phyloP scores from a whole-genome alignment of 805 yeast genomes.

The Vanderwaltozyma tropicalis region DNA sequence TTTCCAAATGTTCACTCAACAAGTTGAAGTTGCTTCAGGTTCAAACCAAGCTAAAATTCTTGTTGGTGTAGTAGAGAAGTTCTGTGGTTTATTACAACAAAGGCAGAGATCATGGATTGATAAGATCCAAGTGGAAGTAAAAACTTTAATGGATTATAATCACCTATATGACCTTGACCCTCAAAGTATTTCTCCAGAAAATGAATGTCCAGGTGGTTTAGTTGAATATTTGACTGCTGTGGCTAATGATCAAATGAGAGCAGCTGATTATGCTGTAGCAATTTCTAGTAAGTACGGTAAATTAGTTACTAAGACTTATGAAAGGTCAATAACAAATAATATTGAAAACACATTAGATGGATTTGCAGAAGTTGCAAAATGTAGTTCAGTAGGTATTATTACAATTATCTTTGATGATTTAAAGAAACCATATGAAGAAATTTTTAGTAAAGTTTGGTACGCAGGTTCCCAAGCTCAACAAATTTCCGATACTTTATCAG shows the following conservation, averaged over 20 bases:
- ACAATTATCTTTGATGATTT: slow-evolving; percentile 66
- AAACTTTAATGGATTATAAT: slow-evolving; percentile 28
- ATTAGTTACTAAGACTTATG: slow-evolving; percentile 56
- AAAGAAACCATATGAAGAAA: slow-evolving; percentile 44
- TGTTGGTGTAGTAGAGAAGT: slow-evolving; percentile 66
- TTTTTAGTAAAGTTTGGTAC: slow-evolving; percentile 67
- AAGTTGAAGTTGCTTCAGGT: slow-evolving; percentile 78
- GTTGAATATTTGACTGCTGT: slow-evolving; percentile 73
- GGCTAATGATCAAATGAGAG: slow-evolving; percentile 73
- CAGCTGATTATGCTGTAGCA: slow-evolving; percentile 60
- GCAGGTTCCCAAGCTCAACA: slow-evolving; percentile 46
- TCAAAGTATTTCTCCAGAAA: slow-evolving; percentile 30
- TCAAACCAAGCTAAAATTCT: slow-evolving; percentile 72
- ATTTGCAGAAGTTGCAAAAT: slow-evolving; percentile 62
- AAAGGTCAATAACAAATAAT: slow-evolving; percentile 44
- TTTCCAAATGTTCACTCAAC: slow-evolving; percentile 78
- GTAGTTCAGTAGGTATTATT: slow-evolving; percentile 44
- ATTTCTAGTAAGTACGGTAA: slow-evolving; percentile 54
- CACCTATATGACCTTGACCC: slow-evolving; percentile 25
- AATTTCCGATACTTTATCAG: slow-evolving; percentile 62
- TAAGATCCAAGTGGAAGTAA: slow-evolving; percentile 45
- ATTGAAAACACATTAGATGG: slow-evolving; percentile 66
- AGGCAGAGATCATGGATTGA: slow-evolving; percentile 56
- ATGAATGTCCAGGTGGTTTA: slow-evolving; percentile 58
- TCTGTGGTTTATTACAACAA: slow-evolving; percentile 47